A percentile compares a stretch with the other conserved stretches of the same genome.
These are phyloP conservation scores for Sugiyamaella castrensis DNA, from an alignment of 1,139 yeast genomes.

Conservation along the genomic window DNA sequence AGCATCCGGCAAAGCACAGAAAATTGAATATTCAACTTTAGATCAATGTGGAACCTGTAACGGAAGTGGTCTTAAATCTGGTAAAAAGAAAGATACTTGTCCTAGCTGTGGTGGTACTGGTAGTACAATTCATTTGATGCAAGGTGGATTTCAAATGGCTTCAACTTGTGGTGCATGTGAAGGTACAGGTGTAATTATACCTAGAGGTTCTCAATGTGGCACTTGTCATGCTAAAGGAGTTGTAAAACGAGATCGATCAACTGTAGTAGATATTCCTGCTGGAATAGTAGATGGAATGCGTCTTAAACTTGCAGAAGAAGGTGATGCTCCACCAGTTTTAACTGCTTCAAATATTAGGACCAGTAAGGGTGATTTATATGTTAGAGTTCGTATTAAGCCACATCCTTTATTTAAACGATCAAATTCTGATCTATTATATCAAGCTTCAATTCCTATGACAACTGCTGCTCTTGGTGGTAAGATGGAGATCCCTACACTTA, in stretches of 20 bases:
- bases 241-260: slow-evolving; percentile 59
- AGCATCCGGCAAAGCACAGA: slow-evolving; percentile 55
- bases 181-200: slow-evolving; percentile 82
- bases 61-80: slow-evolving; percentile 81
- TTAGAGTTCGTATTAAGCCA: slow-evolving; percentile 71
- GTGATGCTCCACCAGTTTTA: slow-evolving; percentile 72
- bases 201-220: slow-evolving; percentile 65
- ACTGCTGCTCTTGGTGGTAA: slow-evolving; percentile 97
- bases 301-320: slow-evolving; percentile 80
- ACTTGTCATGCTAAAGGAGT: slow-evolving; percentile 92
- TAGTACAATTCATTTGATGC: slow-evolving; percentile 75
- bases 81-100: slow-evolving; percentile 77
- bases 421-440: slow-evolving; percentile 61
- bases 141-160: slow-evolving; percentile 96
- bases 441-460: slow-evolving; percentile 77
- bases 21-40: slow-evolving; percentile 68
- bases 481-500: slow-evolving; percentile 79
- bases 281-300: slow-evolving; percentile 88
- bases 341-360: slow-evolving; percentile 49
- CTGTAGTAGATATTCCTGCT: slow-evolving; percentile 80
- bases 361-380: slow-evolving; percentile 80
- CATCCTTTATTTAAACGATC: slow-evolving; percentile 69
- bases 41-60: slow-evolving; percentile 76
- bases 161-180: slow-evolving; percentile 85
- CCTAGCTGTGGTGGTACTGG: slow-evolving; percentile 92